Percentiles rank a stretch among this genome's conserved stretches.
These are phyloP conservation scores for Candida tunisiensis DNA, from an alignment of 1,139 yeast genomes.

Conservation along the genomic window DNA sequence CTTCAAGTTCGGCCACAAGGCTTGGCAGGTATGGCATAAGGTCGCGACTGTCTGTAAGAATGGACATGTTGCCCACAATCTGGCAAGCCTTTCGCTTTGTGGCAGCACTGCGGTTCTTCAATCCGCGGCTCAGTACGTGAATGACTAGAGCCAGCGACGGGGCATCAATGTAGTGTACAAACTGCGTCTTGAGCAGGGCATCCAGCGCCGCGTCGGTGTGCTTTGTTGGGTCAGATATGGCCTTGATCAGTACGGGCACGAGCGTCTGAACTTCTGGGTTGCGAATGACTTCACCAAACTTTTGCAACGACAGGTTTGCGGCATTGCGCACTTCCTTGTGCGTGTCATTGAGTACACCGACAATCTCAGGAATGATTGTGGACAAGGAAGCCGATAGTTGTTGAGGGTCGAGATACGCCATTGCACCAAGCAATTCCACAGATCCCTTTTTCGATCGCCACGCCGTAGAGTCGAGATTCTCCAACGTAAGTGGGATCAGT, in stretches of 20 bases:
- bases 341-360: conserved; percentile 83
- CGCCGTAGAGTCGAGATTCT: conserved; percentile 71
- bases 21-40: conserved; percentile 67
- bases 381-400: conserved; percentile 84
- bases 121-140: conserved; percentile 90
- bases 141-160: conserved; percentile 91
- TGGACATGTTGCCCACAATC: conserved; percentile 97
- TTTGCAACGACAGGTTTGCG: conserved; percentile 74
- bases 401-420: conserved; percentile 94
- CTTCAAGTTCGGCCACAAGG: conserved; percentile 67
- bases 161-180: conserved; percentile 95
- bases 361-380: conserved; percentile 87
- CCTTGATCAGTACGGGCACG: conserved; percentile 80
- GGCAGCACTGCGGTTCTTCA: conserved; percentile 82
- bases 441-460: conserved; percentile 98
- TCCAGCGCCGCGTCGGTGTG: conserved; percentile 81
- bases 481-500: conserved; percentile 78
- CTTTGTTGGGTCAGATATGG: conserved; percentile 91
- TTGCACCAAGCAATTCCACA: conserved; percentile 86
- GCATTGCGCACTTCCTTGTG: conserved; percentile 95
- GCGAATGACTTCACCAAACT: conserved; percentile 93
- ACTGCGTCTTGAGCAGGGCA: conserved; percentile 74
- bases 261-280: conserved; percentile 90
- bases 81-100: conserved; percentile 93
- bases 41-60: conserved; percentile 79